phyloP scores from a whole-genome alignment of 306 rosid species.

The Prunus mume region DNA sequence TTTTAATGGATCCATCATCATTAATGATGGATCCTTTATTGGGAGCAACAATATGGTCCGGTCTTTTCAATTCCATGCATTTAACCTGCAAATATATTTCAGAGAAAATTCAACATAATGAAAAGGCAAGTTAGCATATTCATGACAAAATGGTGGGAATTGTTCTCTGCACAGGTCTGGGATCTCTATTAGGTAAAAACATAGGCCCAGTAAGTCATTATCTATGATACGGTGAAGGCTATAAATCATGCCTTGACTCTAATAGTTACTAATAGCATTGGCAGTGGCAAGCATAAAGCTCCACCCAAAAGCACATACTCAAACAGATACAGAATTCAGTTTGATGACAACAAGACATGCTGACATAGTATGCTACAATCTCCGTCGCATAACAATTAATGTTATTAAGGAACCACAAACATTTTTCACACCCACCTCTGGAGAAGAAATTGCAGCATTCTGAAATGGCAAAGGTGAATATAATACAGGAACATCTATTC shows the following conservation, averaged over 20 bases:
- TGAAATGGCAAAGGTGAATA: slow-evolving; percentile 82
- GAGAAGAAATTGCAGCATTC: slow-evolving; percentile 78
- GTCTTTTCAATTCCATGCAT: slow-evolving; percentile 71
- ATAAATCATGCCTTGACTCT: neutral
- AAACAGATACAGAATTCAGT: neutral
- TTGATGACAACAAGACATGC: neutral
- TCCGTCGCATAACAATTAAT: neutral
- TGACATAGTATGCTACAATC: neutral
- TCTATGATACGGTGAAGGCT: neutral
- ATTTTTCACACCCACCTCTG: slow-evolving; percentile 50
- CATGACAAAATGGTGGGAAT: neutral
- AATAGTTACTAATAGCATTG: neutral
- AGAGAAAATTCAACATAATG: neutral
- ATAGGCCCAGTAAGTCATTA: neutral
- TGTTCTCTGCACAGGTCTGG: neutral
- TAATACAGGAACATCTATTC: slow-evolving; percentile 77
- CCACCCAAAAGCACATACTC: neutral
- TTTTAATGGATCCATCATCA: slow-evolving; percentile 40
- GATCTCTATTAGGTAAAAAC: neutral
- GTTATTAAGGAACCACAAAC: neutral
- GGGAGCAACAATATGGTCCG: slow-evolving; percentile 49
- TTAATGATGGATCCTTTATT: slow-evolving; percentile 36
- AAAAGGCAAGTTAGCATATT: slow-evolving; percentile 6
- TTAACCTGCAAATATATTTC: slow-evolving; percentile 47
- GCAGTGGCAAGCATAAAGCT: neutral